Conservation (phyloP, 768 basidiomycete genomes). For the Coprinellus micaceus region DNA sequence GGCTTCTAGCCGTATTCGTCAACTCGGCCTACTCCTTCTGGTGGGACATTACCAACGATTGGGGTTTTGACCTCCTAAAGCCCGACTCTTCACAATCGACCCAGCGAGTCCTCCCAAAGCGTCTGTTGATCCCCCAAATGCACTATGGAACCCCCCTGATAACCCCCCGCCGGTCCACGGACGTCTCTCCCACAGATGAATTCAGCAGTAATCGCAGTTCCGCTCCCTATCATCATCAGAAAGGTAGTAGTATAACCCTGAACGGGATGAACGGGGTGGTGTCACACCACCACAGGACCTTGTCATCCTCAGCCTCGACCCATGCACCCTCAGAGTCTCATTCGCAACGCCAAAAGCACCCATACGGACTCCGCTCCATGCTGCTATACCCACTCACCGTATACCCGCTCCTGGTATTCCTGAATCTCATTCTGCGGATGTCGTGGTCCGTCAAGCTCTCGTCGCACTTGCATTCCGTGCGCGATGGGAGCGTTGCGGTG, state of each 20-base stretch:
- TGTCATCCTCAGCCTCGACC: no score
- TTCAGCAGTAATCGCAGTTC: neutral
- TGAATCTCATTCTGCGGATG: slow-evolving; percentile 86
- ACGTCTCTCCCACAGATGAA: neutral
- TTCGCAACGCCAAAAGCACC: slow-evolving; percentile 35
- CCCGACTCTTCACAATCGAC: slow-evolving; percentile 24
- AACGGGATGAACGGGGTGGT: neutral
- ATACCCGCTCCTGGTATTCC: slow-evolving; percentile 77
- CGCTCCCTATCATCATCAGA: no score
- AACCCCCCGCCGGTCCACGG: slow-evolving; percentile 13
- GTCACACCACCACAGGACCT: no score
- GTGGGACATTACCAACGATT: slow-evolving; percentile 99
- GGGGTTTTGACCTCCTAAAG: slow-evolving; percentile 82
- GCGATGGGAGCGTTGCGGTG: slow-evolving; percentile 76
- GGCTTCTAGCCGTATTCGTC: slow-evolving; percentile 78
- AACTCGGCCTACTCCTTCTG: slow-evolving; percentile 96
- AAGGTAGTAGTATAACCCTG: neutral
- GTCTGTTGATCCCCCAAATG: slow-evolving; percentile 43
- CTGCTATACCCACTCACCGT: slow-evolving; percentile 77
- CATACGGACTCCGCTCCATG: slow-evolving; percentile 69
- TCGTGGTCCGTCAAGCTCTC: slow-evolving; percentile 93
- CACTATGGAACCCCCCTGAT: slow-evolving; percentile 35
- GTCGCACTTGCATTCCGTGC: slow-evolving; percentile 73
- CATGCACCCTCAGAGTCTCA: neutral
- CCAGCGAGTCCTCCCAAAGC: slow-evolving; percentile 34